Conservation (phyloP, 352 stramenopile species). For the Phytopythium delawarense region DNA sequence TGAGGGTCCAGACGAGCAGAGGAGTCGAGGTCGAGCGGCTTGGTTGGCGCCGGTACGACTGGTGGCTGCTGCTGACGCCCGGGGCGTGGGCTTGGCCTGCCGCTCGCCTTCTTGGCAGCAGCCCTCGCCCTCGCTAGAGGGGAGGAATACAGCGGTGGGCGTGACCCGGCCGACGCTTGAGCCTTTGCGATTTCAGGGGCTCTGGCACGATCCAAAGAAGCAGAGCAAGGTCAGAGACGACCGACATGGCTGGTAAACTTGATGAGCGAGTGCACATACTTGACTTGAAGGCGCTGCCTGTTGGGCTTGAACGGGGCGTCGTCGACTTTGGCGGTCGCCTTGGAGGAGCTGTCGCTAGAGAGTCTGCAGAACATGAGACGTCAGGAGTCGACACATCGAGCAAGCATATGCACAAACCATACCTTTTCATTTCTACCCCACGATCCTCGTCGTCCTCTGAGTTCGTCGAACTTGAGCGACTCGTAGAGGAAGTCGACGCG, state of each 20-base stretch:
- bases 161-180: neutral
- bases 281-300: conserved; percentile 7
- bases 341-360: neutral
- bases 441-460: conserved; percentile 5
- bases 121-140: neutral
- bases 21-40: conserved; percentile 37
- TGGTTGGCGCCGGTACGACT: neutral
- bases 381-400: neutral
- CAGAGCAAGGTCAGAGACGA: neutral
- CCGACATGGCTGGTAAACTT: neutral
- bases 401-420: too few relatives aligned
- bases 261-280: neutral
- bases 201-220: neutral
- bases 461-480: conserved; percentile 17
- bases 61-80: neutral
- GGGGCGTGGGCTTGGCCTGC: neutral
- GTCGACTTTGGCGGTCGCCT: conserved; percentile 2
- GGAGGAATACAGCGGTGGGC: neutral
- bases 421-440: conserved; percentile 9
- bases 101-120: neutral
- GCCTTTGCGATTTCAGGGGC: conserved; percentile 1
- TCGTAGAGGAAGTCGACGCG: conserved; percentile 5
- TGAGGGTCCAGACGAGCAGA: conserved; percentile 47
- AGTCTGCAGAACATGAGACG: neutral
- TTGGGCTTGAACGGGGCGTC: conserved; percentile 2